Base-by-base conservation (phyloP, 805 yeast genomes). In the Alloascoidea hylecoeti region DNA sequence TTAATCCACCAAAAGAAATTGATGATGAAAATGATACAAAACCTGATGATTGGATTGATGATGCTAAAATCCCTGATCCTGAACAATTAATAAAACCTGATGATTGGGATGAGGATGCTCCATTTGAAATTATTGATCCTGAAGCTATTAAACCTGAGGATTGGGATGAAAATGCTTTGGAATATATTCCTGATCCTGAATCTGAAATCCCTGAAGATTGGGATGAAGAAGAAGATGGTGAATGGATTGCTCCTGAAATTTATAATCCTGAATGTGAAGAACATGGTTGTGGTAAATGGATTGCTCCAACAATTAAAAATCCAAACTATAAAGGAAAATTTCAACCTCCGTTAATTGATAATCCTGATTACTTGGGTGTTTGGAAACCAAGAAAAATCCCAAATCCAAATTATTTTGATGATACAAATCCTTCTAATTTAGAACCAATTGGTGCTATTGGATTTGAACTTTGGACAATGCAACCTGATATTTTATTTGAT, bases 221-320 rank as follows among this genome's bases (percentile, higher is more conserved):
- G 96, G 82, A 82, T 51, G 95, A 83, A 33, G 88, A 78, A 46
- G 88, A 80, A 52, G 95, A 85, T 52, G 96, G 95, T 3, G 77
- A 68, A 49, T 88, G 94, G 94, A 49, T 62, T 34, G 78, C 86
- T 2, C 86, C 89, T 17, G 55, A 63, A 36, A 64, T 85, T 35
- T 61, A 61, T 35, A 86, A 86, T 53, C 95, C 96, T 6, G 72
- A 62, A 41, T 86, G 96, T 57, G 64, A 59, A 18, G 48, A 51
- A 12, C 46, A 56, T 19, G 94, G 94, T 4, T 86, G 96, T 57
- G 96, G 96, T 34, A 60, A 65, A 44, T 88, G 94, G 95, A 56
- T 56, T 36, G 69, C 83, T 4, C 89, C 85, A 28, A 41, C 61
- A 45, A 63, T 84, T 39, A 64, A 63, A 33, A 86, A 86, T 52